Evolutionary conservation across 257 asterid genomes (phyloP).

Genomic region (Penstemon barbatus): DNA sequence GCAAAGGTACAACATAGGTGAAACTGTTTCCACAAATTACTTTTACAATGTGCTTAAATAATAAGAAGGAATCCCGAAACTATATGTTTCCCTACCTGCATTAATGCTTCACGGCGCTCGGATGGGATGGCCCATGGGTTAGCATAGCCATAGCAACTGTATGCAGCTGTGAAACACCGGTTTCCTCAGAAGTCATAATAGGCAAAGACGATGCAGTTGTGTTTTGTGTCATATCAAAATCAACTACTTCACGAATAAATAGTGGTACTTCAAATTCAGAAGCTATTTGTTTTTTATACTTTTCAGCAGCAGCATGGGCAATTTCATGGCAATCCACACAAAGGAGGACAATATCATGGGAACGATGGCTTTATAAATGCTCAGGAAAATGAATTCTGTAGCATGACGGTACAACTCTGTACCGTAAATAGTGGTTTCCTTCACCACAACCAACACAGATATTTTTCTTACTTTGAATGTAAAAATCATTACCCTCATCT

Average conservation of each 20-base stretch:
- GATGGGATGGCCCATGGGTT: conserved; percentile 86
- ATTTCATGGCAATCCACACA: conserved; percentile 97
- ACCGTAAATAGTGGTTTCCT: conserved; percentile 90
- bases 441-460: conserved; percentile 98
- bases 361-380: conserved; percentile 95
- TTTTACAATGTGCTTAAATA: background rate
- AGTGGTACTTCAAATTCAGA: conserved; percentile 78
- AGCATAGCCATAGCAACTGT: conserved; percentile 94
- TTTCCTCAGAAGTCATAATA: conserved; percentile 44
- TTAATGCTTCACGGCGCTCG: conserved; percentile 76
- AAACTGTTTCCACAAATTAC: background rate
- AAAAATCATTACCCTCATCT: conserved; percentile 93
- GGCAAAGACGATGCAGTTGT: conserved; percentile 36
- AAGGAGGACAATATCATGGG: conserved; percentile 94
- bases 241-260: conserved; percentile 59
- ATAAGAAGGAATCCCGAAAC: background rate
- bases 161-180: conserved; percentile 81
- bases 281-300: conserved; percentile 76
- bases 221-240: conserved; percentile 49
- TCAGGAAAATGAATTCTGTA: conserved; percentile 96
- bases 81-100: conserved; percentile 50
- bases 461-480: conserved; percentile 92
- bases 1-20: background rate
- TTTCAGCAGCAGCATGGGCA: conserved; percentile 97
- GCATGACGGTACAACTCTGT: conserved; percentile 95